These are phyloP conservation scores for Didymella pomorum DNA, from an alignment of 2,329 filamentous ascomycete species.

Conservation along the genomic window DNA sequence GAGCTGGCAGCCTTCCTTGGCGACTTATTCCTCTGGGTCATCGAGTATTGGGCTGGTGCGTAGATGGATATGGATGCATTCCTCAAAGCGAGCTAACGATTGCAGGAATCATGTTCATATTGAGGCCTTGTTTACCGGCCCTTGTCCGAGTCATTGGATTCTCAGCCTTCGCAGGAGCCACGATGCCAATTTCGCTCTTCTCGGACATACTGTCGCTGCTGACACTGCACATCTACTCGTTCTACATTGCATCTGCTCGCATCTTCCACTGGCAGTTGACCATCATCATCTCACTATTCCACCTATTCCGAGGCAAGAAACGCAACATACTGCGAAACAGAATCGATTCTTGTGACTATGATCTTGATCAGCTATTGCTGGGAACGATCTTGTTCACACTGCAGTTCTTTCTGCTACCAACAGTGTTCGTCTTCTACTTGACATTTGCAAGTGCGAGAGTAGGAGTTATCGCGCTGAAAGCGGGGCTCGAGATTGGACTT, in stretches of 20 bases:
- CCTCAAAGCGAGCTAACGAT: slow-evolving; percentile 21
- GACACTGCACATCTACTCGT: slow-evolving; percentile 96
- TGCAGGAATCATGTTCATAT: slow-evolving; percentile 75
- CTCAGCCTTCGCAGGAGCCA: slow-evolving; percentile 93
- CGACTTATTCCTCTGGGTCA: slow-evolving; percentile 97
- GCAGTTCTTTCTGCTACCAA: slow-evolving; percentile 92
- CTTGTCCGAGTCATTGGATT: slow-evolving; percentile 94
- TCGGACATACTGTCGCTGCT: slow-evolving; percentile 91
- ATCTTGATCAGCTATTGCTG: slow-evolving; percentile 93
- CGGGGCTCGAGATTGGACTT: slow-evolving; percentile 85
- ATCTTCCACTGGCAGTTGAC: slow-evolving; percentile 99
- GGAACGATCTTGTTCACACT: slow-evolving; percentile 97
- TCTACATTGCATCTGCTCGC: slow-evolving; percentile 94
- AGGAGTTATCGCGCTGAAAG: slow-evolving; percentile 93
- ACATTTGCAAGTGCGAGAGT: slow-evolving; percentile 95
- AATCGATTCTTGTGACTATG: slow-evolving; percentile 98
- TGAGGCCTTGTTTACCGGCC: slow-evolving; percentile 81
- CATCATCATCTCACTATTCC: slow-evolving; percentile 96
- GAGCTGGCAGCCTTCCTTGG: slow-evolving; percentile 94
- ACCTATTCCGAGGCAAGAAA: slow-evolving; percentile 97
- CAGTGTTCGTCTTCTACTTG: slow-evolving; percentile 94
- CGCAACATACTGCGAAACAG: slow-evolving; percentile 95
- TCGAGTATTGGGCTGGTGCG: slow-evolving; percentile 93
- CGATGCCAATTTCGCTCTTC: slow-evolving; percentile 94
- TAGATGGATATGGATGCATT: not conserved